Evolutionary conservation across 2,329 filamentous ascomycete genomes (phyloP).

Genomic region (Ambrosiella xylebori): DNA sequence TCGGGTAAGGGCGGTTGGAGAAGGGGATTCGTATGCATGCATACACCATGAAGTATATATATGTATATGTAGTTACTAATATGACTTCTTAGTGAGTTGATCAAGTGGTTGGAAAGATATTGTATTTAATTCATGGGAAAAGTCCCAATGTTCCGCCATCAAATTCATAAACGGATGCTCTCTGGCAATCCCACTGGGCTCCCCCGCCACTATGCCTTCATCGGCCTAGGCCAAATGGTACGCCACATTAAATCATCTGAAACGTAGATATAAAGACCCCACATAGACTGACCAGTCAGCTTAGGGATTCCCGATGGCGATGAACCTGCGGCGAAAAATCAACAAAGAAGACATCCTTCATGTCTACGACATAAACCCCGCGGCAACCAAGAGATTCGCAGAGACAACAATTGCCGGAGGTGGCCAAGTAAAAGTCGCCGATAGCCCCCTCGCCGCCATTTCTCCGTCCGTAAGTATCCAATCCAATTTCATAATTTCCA

Average conservation of each 20-base stretch:
- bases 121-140: no score
- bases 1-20: no score
- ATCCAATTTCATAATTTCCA: neutral
- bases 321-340: conserved; percentile 42
- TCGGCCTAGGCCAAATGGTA: conserved; percentile 46
- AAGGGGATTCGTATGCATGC: no score
- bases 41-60: no score
- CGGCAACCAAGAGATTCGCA: conserved; percentile 29
- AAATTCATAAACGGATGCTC: neutral
- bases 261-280: neutral
- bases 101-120: no score
- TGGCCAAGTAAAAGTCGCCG: conserved; percentile 22
- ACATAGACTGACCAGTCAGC: neutral
- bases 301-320: conserved; percentile 46
- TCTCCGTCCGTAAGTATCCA: conserved; percentile 32
- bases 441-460: conserved; percentile 27
- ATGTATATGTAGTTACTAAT: no score
- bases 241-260: conserved; percentile 12
- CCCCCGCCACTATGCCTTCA: conserved; percentile 31
- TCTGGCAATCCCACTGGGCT: neutral
- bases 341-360: conserved; percentile 31
- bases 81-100: no score
- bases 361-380: conserved; percentile 39
- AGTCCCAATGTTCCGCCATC: no score
- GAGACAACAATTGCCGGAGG: conserved; percentile 27